A percentile compares a stretch with the other conserved stretches of the same genome.
These are phyloP conservation scores for Trichoderma atrobrunneum DNA, from an alignment of 2,329 filamentous ascomycete species.

Conservation along the genomic window DNA sequence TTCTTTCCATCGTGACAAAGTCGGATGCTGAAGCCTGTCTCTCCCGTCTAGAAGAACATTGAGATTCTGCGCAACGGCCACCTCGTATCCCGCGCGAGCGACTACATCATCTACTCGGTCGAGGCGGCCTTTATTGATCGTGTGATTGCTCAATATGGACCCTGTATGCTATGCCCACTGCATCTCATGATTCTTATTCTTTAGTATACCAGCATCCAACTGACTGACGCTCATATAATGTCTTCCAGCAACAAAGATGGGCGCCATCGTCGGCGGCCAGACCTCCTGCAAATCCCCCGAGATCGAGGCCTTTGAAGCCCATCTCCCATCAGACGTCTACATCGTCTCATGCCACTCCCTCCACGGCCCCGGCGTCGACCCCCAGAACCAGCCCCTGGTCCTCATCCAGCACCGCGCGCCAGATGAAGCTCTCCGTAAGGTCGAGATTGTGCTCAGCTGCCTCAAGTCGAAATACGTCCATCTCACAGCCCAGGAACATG, in stretches of 20 bases:
- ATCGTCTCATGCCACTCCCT: conserved; percentile 96
- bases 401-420: conserved; percentile 90
- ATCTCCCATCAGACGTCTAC: conserved; percentile 83
- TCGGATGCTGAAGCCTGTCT: conserved; percentile 46
- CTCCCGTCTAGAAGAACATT: conserved; percentile 62
- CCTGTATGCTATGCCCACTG: conserved; percentile 67
- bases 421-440: conserved; percentile 69
- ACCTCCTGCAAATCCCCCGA: conserved; percentile 98
- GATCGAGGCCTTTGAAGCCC: conserved; percentile 85
- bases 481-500: conserved; percentile 82
- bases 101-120: conserved; percentile 98
- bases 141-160: conserved; percentile 85
- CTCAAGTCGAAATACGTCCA: conserved; percentile 84
- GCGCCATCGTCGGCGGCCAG: conserved; percentile 93
- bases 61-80: conserved; percentile 92
- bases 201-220: not conserved
- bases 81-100: conserved; percentile 90
- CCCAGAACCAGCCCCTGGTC: conserved; percentile 85
- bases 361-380: conserved; percentile 87
- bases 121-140: conserved; percentile 87
- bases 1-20: conserved; percentile 25
- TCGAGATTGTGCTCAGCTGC: conserved; percentile 77
- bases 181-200: conserved; percentile 10
- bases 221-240: not conserved
- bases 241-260: conserved; percentile 78